Conservation (phyloP, 768 basidiomycete genomes). For the Suillus tomentosus region DNA sequence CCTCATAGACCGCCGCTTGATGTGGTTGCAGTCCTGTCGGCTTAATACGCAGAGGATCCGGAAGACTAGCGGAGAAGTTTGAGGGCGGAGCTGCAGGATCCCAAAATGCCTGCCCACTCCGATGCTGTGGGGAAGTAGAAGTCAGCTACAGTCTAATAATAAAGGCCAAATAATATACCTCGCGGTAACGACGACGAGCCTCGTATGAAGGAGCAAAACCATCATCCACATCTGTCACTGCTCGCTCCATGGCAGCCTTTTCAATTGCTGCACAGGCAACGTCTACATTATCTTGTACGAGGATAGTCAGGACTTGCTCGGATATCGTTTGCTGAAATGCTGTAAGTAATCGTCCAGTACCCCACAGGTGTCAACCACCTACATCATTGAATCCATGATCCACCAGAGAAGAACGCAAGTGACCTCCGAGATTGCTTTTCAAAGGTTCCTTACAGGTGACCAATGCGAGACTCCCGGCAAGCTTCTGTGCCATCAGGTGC, state of each 20-base stretch:
- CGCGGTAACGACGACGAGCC: conserved; percentile 81
- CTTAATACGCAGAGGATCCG: conserved; percentile 88
- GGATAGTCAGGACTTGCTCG: conserved; percentile 74
- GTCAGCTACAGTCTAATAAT: conserved; percentile 1
- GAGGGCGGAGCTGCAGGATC: conserved; percentile 75
- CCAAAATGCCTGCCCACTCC: conserved; percentile 82
- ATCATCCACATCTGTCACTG: conserved; percentile 91
- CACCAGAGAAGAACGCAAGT: conserved; percentile 78
- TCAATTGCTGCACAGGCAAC: conserved; percentile 93
- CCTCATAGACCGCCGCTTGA: conserved; percentile 92
- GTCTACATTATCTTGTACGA: conserved; percentile 92
- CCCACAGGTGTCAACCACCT: conserved; percentile 18
- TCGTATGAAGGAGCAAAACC: conserved; percentile 83
- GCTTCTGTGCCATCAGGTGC: conserved; percentile 94
- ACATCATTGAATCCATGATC: conserved; percentile 93
- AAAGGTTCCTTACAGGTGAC: conserved; percentile 99
- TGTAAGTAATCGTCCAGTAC: conserved; percentile 15
- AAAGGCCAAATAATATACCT: conserved; percentile 46
- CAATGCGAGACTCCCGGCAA: conserved; percentile 93
- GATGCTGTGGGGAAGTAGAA: conserved; percentile 45
- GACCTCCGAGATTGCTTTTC: conserved; percentile 86
- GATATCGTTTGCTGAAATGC: conserved; percentile 62
- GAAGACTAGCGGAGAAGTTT: conserved; percentile 71
- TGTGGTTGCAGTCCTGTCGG: conserved; percentile 76
- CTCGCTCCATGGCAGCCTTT: conserved; percentile 97